Evolutionary conservation across 148 eudicot species (phyloP).

Genomic region (Nepenthes mirabilis): DNA sequence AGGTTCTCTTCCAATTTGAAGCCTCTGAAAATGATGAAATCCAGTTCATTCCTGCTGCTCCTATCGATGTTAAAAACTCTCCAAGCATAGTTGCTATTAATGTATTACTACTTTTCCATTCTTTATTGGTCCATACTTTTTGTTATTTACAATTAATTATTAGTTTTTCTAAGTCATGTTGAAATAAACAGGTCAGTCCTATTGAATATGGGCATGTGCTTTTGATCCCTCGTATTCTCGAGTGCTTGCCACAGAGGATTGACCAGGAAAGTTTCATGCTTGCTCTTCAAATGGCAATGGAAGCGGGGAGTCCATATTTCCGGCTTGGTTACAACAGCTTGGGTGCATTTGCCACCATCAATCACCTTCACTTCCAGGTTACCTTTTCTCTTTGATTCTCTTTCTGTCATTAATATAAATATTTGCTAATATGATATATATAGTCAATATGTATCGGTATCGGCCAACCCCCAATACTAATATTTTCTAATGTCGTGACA

Average conservation of each 20-base stretch:
- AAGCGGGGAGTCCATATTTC: constrained; percentile 78
- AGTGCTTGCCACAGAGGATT: constrained; percentile 79
- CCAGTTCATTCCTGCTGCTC: constrained; percentile 50
- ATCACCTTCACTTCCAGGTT: constrained; percentile 93
- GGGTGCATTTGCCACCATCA: constrained; percentile 97
- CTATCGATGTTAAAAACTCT: constrained; percentile 40
- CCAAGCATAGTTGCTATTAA: constrained; percentile 89
- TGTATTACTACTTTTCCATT: constrained; percentile 19
- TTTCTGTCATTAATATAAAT: not conserved
- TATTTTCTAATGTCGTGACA: no score
- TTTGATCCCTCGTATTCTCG: constrained; percentile 78
- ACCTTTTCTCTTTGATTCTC: not conserved
- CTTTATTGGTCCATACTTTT: not conserved
- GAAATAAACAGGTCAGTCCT: constrained; percentile 65
- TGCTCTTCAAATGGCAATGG: constrained; percentile 73
- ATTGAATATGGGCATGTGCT: constrained; percentile 95
- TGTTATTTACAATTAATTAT: not conserved
- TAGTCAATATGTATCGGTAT: no score
- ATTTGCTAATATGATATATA: no score
- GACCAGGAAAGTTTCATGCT: constrained; percentile 65
- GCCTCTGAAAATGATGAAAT: constrained; percentile 38
- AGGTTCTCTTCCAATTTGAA: constrained; percentile 80
- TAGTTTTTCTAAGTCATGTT: not conserved
- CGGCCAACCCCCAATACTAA: no score
- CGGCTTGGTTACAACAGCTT: constrained; percentile 87